Evolutionary conservation across 768 basidiomycete species (phyloP).

Genomic region (Tremella fuciformis): DNA sequence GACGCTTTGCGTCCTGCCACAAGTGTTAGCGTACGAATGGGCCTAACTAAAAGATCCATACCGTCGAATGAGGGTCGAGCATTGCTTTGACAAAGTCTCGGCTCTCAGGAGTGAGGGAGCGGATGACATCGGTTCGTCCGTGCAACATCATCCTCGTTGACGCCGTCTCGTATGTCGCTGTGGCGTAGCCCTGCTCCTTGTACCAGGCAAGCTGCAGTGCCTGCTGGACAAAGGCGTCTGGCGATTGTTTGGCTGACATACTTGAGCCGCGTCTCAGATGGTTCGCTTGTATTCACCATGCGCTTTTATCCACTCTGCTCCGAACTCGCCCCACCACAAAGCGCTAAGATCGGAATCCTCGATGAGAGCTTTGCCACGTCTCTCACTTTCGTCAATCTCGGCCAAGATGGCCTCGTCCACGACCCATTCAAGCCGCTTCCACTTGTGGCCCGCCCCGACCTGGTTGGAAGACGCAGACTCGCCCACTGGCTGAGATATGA

Average conservation of each 20-base stretch:
- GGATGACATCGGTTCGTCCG: constrained; percentile 86
- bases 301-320: constrained; percentile 79
- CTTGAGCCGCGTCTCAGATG: constrained; percentile 9
- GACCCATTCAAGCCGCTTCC: constrained; percentile 72
- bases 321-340: constrained; percentile 77
- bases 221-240: constrained; percentile 89
- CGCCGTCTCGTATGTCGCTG: constrained; percentile 90
- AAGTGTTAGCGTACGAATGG: neutral
- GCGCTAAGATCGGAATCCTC: constrained; percentile 79
- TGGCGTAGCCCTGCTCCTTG: constrained; percentile 68
- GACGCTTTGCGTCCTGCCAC: constrained; percentile 52
- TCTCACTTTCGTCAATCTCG: constrained; percentile 63
- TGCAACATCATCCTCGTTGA: constrained; percentile 80
- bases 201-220: constrained; percentile 89
- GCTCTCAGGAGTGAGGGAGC: constrained; percentile 69
- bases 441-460: constrained; percentile 36
- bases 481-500: constrained; percentile 67
- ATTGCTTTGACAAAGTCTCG: constrained; percentile 74
- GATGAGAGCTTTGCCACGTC: constrained; percentile 61
- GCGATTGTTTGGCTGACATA: constrained; percentile 53
- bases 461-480: constrained; percentile 52
- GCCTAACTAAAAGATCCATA: no score
- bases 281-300: constrained; percentile 59
- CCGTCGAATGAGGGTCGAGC: constrained; percentile 55
- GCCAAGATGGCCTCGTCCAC: constrained; percentile 61